phyloP scores from a whole-genome alignment of 2,329 filamentous ascomycete genomes.

The Hymenoscyphus linearis region DNA sequence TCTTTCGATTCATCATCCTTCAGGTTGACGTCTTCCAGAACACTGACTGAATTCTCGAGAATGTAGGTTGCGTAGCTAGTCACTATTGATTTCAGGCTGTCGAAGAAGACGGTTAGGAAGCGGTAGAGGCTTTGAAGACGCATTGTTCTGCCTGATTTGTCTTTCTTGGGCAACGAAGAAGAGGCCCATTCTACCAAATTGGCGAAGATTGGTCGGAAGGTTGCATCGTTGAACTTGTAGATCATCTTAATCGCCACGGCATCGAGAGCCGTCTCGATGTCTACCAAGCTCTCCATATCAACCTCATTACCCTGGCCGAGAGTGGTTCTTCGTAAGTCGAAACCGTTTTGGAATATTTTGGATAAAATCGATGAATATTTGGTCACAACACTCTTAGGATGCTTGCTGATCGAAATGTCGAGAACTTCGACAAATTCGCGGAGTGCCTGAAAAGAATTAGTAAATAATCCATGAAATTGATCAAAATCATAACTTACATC shows the following conservation, averaged over 20 bases:
- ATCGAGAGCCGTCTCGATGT: slow-evolving; percentile 61
- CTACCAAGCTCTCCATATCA: slow-evolving; percentile 43
- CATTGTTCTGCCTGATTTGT: slow-evolving; percentile 50
- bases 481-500: slow-evolving; percentile 44
- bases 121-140: slow-evolving; percentile 74
- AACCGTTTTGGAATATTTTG: slow-evolving; percentile 51
- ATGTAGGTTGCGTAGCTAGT: slow-evolving; percentile 87
- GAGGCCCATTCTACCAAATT: slow-evolving; percentile 79
- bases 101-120: slow-evolving; percentile 76
- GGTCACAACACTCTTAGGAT: slow-evolving; percentile 71
- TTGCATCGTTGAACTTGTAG: slow-evolving; percentile 91
- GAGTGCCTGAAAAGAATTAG: slow-evolving; percentile 45
- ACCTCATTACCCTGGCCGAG: slow-evolving; percentile 39
- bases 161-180: slow-evolving; percentile 55
- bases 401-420: slow-evolving; percentile 66
- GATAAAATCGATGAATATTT: slow-evolving; percentile 70
- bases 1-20: slow-evolving; percentile 46
- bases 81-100: slow-evolving; percentile 85
- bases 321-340: slow-evolving; percentile 61
- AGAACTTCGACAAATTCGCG: slow-evolving; percentile 67
- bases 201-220: slow-evolving; percentile 87
- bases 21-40: slow-evolving; percentile 46
- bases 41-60: slow-evolving; percentile 65
- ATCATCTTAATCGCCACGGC: slow-evolving; percentile 81
- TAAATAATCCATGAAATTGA: background rate